Conservation (phyloP, 1,284 basidiomycete genomes). For the Cryptococcus floricola region DNA sequence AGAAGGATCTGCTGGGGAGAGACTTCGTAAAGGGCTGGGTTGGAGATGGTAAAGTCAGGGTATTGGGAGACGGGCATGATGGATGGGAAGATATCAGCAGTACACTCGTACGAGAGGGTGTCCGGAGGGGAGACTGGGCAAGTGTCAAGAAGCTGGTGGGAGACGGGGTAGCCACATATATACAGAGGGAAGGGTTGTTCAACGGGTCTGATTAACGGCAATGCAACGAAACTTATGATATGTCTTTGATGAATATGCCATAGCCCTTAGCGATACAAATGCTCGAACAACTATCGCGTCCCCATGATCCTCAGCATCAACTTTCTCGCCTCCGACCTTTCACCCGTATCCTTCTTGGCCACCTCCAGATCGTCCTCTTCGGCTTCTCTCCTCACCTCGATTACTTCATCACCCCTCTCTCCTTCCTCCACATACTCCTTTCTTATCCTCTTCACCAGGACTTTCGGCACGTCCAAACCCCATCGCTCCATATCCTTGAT, state of each 20-base stretch:
- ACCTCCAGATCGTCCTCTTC: not conserved
- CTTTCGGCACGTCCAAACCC: constrained; percentile 9
- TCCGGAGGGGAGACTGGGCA: constrained; percentile 45
- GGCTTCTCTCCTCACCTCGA: not conserved
- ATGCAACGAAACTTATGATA: not conserved
- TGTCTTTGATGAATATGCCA: not conserved
- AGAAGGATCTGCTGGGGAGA: constrained; percentile 43
- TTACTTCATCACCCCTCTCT: not conserved
- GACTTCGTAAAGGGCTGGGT: constrained; percentile 55
- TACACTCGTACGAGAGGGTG: constrained; percentile 61
- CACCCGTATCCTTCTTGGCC: not conserved
- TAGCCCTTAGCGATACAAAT: too few relatives aligned
- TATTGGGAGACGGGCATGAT: constrained; percentile 61
- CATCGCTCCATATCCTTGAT: constrained; percentile 14
- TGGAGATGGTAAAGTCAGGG: constrained; percentile 53
- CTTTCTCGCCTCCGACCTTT: not conserved
- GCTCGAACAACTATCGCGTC: not conserved
- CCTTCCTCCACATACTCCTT: not conserved
- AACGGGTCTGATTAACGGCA: not conserved
- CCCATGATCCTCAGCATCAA: constrained; percentile 7
- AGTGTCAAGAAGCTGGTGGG: constrained; percentile 53
- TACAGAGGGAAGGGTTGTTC: constrained; percentile 58
- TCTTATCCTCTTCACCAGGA: constrained; percentile 5
- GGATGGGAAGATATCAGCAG: constrained; percentile 62
- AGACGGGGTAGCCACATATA: constrained; percentile 52